Evolutionary conservation across 441 rosid genomes (phyloP).

Genomic region (Geranium incanum): DNA sequence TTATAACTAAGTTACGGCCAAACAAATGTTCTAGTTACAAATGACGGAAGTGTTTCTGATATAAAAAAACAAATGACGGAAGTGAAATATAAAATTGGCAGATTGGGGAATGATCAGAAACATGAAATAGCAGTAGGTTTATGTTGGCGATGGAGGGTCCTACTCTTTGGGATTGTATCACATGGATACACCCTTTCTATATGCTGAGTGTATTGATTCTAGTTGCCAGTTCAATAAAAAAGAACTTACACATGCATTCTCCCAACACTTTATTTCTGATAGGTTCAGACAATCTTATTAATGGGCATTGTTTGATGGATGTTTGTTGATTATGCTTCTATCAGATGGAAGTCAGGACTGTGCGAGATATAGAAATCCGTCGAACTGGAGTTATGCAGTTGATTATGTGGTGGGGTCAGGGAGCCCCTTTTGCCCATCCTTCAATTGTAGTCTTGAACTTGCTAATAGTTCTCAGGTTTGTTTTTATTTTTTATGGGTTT

Average conservation of each 20-base stretch:
- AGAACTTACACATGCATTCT: background rate
- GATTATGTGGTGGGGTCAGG: constrained; percentile 79
- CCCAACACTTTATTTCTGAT: background rate
- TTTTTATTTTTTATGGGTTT: background rate
- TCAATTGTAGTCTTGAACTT: constrained; percentile 79
- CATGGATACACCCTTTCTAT: background rate
- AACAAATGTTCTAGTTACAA: background rate
- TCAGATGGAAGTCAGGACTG: constrained; percentile 50
- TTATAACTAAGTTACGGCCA: background rate
- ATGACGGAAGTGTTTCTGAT: too few species aligned
- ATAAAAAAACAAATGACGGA: too few species aligned
- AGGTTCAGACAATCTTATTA: background rate
- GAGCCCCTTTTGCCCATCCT: constrained; percentile 84
- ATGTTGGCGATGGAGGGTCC: background rate
- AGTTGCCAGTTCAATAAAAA: background rate
- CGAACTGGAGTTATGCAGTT: constrained; percentile 84
- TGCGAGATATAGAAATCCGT: constrained; percentile 43
- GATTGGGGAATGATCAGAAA: background rate
- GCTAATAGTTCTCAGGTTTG: constrained; percentile 69
- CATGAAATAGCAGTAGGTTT: constrained; percentile 1
- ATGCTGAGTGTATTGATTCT: background rate
- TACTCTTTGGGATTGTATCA: background rate
- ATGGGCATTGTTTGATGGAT: background rate
- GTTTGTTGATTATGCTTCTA: constrained; percentile 11
- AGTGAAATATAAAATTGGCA: too few species aligned